Conservation (phyloP, 2,329 filamentous ascomycete species). For the Penicillium sp. region DNA sequence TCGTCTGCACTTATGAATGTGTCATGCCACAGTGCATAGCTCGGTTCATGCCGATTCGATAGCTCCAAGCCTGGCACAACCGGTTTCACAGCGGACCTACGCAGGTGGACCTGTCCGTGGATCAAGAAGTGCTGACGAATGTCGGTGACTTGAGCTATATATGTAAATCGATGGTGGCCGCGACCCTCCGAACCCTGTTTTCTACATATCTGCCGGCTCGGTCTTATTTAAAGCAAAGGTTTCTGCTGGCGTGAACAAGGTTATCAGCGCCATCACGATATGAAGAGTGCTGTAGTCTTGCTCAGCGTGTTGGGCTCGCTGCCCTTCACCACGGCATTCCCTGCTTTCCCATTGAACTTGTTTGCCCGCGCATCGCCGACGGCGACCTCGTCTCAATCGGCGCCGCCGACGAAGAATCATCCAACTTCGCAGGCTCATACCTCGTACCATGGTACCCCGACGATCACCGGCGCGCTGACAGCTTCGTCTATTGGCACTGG, state of each 20-base stretch:
- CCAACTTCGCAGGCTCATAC: slow-evolving; percentile 59
- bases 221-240: no score
- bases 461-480: slow-evolving; percentile 62
- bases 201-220: no score
- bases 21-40: background rate
- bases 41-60: background rate
- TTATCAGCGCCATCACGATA: slow-evolving; percentile 3
- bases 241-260: background rate
- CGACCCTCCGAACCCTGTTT: background rate
- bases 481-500: slow-evolving; percentile 49
- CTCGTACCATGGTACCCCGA: slow-evolving; percentile 59
- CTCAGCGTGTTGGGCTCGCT: slow-evolving; percentile 16
- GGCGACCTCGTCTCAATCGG: slow-evolving; percentile 2
- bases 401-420: slow-evolving; percentile 42
- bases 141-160: background rate
- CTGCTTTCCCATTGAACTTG: background rate
- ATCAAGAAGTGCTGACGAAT: background rate
- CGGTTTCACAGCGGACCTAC: background rate
- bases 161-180: background rate
- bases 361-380: no score
- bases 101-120: slow-evolving; percentile 1
- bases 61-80: background rate
- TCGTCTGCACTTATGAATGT: background rate
- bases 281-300: slow-evolving; percentile 13
- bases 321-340: slow-evolving; percentile 4